Evolutionary conservation across 345 rosid species (phyloP).

Genomic region (Boechera divaricarpa): DNA sequence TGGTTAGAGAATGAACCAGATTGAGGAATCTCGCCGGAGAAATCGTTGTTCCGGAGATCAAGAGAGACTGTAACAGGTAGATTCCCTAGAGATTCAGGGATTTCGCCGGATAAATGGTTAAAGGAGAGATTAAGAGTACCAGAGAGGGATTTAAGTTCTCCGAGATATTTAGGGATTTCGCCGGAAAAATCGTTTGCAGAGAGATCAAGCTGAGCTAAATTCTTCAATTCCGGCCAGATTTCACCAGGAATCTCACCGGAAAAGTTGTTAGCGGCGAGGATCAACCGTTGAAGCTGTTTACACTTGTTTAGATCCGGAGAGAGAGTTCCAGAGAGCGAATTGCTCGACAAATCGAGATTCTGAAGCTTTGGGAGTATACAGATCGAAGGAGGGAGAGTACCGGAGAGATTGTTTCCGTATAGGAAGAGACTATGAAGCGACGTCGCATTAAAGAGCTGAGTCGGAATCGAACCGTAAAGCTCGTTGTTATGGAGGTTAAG

Average conservation of each 20-base stretch:
- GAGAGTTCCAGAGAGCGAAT: slow-evolving; percentile 75
- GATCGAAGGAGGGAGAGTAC: slow-evolving; percentile 73
- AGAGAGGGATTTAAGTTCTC: slow-evolving; percentile 74
- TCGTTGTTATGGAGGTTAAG: slow-evolving; percentile 82
- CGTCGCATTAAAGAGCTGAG: slow-evolving; percentile 82
- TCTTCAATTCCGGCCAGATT: slow-evolving; percentile 79
- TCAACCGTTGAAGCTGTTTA: slow-evolving; percentile 78
- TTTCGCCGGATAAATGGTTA: slow-evolving; percentile 74
- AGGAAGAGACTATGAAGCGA: slow-evolving; percentile 85
- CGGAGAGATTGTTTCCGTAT: slow-evolving; percentile 84
- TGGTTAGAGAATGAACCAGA: slow-evolving; percentile 90
- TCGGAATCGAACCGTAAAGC: slow-evolving; percentile 77
- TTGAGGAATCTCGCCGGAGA: slow-evolving; percentile 90
- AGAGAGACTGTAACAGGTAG: slow-evolving; percentile 85
- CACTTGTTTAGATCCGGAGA: slow-evolving; percentile 64
- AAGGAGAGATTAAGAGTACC: slow-evolving; percentile 81
- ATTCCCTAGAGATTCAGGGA: slow-evolving; percentile 79
- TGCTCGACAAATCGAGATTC: slow-evolving; percentile 83
- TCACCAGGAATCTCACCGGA: slow-evolving; percentile 73
- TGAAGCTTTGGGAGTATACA: slow-evolving; percentile 79
- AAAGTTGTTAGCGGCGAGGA: slow-evolving; percentile 68
- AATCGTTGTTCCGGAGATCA: slow-evolving; percentile 78
- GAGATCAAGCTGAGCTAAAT: slow-evolving; percentile 80
- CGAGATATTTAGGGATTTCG: slow-evolving; percentile 69
- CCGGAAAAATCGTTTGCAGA: slow-evolving; percentile 74